Evolutionary conservation across 2,329 filamentous ascomycete genomes (phyloP).

Genomic region (Dactylellina cionopaga): DNA sequence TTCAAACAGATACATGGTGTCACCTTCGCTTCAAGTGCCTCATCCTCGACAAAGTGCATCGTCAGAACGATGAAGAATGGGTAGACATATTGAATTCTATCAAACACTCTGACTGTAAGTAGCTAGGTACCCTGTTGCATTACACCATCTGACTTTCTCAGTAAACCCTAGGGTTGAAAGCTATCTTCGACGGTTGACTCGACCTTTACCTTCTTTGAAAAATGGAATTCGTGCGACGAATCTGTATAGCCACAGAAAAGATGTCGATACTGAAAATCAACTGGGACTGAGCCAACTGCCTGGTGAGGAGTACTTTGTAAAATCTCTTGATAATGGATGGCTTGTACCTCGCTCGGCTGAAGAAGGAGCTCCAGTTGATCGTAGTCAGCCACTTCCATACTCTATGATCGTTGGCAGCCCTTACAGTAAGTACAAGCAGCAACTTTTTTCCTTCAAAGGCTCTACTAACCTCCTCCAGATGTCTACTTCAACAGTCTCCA

Average conservation of each 20-base stretch:
- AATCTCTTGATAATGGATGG: slow-evolving; percentile 42
- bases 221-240: slow-evolving; percentile 55
- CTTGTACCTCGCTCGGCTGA: slow-evolving; percentile 12
- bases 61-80: slow-evolving; percentile 68
- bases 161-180: slow-evolving; percentile 23
- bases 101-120: slow-evolving; percentile 56
- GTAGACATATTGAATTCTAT: slow-evolving; percentile 68
- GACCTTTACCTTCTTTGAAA: slow-evolving; percentile 42
- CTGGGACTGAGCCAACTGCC: slow-evolving; percentile 16
- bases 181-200: slow-evolving; percentile 42
- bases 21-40: slow-evolving; percentile 67
- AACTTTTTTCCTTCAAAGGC: background rate
- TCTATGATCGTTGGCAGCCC: slow-evolving; percentile 16
- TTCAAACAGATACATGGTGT: slow-evolving; percentile 68
- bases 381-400: slow-evolving; percentile 17
- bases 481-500: slow-evolving; percentile 56
- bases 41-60: slow-evolving; percentile 67
- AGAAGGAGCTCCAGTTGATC: slow-evolving; percentile 11
- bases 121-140: background rate
- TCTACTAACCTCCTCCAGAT: slow-evolving; percentile 11
- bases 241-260: slow-evolving; percentile 56
- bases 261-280: slow-evolving; percentile 60
- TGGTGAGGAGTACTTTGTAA: slow-evolving; percentile 31
- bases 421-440: slow-evolving; percentile 19
- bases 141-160: background rate